Evolutionary conservation across 768 basidiomycete species (phyloP), one percentile per base, ranked within the genome.

Genomic region (Boletus coccyginus): DNA sequence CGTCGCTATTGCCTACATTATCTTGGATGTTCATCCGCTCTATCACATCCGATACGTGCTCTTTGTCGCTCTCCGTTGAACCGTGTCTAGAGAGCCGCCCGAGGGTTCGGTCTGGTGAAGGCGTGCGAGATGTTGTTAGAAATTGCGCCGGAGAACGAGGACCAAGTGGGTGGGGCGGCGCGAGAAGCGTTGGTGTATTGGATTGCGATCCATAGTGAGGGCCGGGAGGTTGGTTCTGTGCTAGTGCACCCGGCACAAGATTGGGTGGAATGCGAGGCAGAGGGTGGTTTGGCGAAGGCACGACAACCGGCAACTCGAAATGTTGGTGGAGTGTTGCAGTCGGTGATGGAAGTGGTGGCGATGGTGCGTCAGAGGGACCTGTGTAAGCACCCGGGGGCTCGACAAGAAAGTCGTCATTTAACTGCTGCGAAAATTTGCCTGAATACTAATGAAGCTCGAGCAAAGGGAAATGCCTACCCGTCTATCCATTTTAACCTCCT

Each of bases 101-200:
- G 17, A 59, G 45, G 11, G 49, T 46, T 29, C 79, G 77, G 27
- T 83, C 81, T 2, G 87, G 90, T 10, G 90, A 90, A 13, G 92
- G 88, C 19, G 88, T 85, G 29, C 87, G 79, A 13, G 90, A 87
- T 9, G 78, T 75, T 9, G 74, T 57, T 40, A 71, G 62, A 0
- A 69, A 41, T 46, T 77, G 82, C 11, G 75, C 76, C 1, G 85
- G 88, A 1, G 78, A 81, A 24, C 88, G 87, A 32, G 90, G 90
- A 1, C 90, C 90, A 50, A 86, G 79, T 1, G 89, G 88, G 19
- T 83, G 86, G 3, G 88, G 90, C 3, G 88, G 85, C 0, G 81
- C 85, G 24, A 89, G 78, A 7, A 73, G 71, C 17, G 73, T 67
- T 54, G 68, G 59, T 48, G 64, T 64, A 55, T 68, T 67, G 49